Percentiles rank a stretch among this genome's conserved stretches.
Evolutionary conservation across 2,329 filamentous ascomycete species (phyloP).

Genomic region (Venturia effusa): DNA sequence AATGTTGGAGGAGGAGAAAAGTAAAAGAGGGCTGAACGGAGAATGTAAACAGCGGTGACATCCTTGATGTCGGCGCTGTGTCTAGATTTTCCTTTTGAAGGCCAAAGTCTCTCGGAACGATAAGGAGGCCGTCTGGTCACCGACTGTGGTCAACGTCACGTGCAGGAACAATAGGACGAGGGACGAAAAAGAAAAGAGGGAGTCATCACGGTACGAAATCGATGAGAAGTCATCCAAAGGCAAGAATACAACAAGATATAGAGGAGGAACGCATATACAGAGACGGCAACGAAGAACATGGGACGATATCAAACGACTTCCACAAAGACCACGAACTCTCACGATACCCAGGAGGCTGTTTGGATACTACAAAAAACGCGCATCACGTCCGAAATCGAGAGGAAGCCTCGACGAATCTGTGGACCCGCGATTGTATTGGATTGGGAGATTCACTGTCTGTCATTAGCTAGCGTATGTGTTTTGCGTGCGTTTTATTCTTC

Average conservation of each 20-base stretch:
- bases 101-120: neutral
- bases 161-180: neutral
- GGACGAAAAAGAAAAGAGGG: neutral
- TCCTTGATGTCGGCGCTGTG: too few relatives aligned
- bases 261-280: neutral
- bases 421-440: too few relatives aligned
- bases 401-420: neutral
- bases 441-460: neutral
- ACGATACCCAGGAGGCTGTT: neutral
- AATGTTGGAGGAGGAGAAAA: conserved; percentile 6
- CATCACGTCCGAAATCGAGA: neutral
- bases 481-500: neutral
- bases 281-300: neutral
- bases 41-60: neutral
- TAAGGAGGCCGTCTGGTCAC: neutral
- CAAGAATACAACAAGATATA: neutral
- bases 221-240: neutral
- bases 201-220: neutral
- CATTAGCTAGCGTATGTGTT: neutral
- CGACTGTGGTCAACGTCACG: neutral
- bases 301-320: neutral
- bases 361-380: neutral
- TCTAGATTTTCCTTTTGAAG: neutral
- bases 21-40: neutral
- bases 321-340: neutral